A percentile compares a stretch with the other conserved stretches of the same genome.
phyloP scores from a whole-genome alignment of 2,329 filamentous ascomycete genomes.

The Graphilbum ipis-grandicollis region DNA sequence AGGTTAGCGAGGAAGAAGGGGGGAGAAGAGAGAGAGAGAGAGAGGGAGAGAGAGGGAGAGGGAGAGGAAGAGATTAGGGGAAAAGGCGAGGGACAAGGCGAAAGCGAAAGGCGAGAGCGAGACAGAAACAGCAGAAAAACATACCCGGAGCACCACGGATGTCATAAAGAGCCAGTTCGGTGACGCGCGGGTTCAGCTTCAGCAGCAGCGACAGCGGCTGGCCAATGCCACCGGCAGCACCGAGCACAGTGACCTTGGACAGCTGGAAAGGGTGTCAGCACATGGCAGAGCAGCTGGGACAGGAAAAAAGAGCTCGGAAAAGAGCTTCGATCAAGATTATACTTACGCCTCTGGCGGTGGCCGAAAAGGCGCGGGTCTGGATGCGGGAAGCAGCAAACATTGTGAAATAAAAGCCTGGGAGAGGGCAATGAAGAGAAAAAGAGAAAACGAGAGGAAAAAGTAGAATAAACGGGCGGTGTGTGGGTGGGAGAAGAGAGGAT shows the following conservation, averaged over 20 bases:
- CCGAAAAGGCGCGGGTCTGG: slow-evolving; percentile 69
- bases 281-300: slow-evolving; percentile 4
- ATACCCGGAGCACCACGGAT: slow-evolving; percentile 85
- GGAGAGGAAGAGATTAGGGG: too few relatives aligned
- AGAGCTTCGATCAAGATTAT: background rate
- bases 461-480: too few relatives aligned
- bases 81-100: background rate
- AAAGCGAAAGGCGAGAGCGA: background rate
- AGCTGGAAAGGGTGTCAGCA: slow-evolving; percentile 37
- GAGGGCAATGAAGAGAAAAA: background rate
- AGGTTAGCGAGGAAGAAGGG: background rate
- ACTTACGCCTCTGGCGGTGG: slow-evolving; percentile 58
- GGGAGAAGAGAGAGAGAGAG: background rate
- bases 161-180: slow-evolving; percentile 92
- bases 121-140: slow-evolving; percentile 14
- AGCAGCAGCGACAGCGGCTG: slow-evolving; percentile 94
- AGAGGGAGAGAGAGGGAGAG: background rate
- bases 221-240: slow-evolving; percentile 94
- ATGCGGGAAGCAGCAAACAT: slow-evolving; percentile 62
- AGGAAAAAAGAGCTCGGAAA: slow-evolving; percentile 4
- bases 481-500: background rate
- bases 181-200: slow-evolving; percentile 94
- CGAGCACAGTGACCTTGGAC: slow-evolving; percentile 94
- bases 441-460: too few relatives aligned
- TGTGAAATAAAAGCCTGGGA: background rate